A percentile compares a stretch with the other conserved stretches of the same genome.
Evolutionary conservation across 2,329 filamentous ascomycete species (phyloP).

Genomic region (Elsinoe necatrix): DNA sequence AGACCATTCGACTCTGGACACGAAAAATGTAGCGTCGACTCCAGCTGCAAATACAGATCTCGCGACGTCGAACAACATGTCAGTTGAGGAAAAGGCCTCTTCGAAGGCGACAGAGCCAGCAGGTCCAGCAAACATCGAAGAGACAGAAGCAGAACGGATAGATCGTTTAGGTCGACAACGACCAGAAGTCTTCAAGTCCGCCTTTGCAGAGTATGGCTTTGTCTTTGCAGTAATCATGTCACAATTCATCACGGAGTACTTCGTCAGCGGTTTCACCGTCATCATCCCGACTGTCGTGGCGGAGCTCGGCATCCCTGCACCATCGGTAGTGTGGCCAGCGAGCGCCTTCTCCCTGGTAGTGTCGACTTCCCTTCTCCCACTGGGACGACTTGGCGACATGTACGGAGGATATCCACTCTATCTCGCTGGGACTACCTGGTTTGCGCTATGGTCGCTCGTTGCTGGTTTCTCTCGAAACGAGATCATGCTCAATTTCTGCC

Average conservation of each 20-base stretch:
- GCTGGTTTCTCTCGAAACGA: slow-evolving; percentile 25
- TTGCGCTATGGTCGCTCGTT: slow-evolving; percentile 29
- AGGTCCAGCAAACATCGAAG: background rate
- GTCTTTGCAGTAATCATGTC: slow-evolving; percentile 31
- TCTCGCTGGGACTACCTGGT: slow-evolving; percentile 30
- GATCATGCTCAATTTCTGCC: slow-evolving; percentile 26
- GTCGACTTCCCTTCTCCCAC: slow-evolving; percentile 27
- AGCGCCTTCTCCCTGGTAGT: slow-evolving; percentile 29
- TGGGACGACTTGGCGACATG: slow-evolving; percentile 30
- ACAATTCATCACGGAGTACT: slow-evolving; percentile 31
- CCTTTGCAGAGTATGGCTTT: slow-evolving; percentile 28
- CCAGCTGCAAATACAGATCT: background rate
- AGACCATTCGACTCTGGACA: background rate
- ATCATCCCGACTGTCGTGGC: slow-evolving; percentile 26
- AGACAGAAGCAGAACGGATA: slow-evolving; percentile 5
- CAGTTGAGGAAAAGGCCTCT: background rate
- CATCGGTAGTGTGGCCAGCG: slow-evolving; percentile 30
- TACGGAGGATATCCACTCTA: slow-evolving; percentile 30
- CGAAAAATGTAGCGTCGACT: background rate
- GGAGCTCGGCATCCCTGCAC: slow-evolving; percentile 11
- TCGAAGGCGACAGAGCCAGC: background rate
- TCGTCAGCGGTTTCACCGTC: slow-evolving; percentile 32
- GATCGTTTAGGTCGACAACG: slow-evolving; percentile 14
- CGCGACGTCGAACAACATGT: background rate
- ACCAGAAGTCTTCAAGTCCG: slow-evolving; percentile 17